Evolutionary conservation across 768 basidiomycete genomes (phyloP).

Genomic region (Suillus tomentosus): DNA sequence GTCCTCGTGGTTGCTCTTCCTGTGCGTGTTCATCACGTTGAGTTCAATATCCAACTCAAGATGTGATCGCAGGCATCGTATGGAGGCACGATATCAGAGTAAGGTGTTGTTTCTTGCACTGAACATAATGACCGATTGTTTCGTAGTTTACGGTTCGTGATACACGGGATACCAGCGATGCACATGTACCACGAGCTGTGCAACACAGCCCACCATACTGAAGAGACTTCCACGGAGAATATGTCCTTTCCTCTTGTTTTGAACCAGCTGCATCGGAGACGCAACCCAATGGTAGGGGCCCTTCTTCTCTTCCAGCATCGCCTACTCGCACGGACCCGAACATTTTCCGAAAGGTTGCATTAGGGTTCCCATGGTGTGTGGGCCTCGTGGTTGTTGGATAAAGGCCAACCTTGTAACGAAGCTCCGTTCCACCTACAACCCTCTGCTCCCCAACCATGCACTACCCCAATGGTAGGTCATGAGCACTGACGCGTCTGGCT

Average conservation of each 20-base stretch:
- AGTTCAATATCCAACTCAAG: neutral
- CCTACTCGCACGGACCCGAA: too few relatives aligned
- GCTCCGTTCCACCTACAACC: too few relatives aligned
- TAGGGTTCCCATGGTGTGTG: too few relatives aligned
- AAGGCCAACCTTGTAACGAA: too few relatives aligned
- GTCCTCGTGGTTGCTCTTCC: neutral
- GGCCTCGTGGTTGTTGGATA: too few relatives aligned
- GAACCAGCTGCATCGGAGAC: neutral
- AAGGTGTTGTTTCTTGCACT: neutral
- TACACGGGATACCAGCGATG: neutral
- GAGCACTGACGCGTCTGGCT: too few relatives aligned
- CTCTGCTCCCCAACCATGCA: too few relatives aligned
- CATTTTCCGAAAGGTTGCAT: too few relatives aligned
- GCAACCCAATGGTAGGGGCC: neutral
- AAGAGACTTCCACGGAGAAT: neutral
- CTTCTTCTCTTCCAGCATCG: slow-evolving; percentile 15
- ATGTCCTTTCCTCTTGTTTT: neutral
- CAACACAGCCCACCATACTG: neutral
- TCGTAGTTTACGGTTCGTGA: neutral
- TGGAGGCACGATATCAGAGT: neutral
- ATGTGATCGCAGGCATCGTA: neutral
- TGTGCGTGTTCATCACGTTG: neutral
- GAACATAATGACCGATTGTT: neutral
- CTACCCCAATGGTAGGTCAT: too few relatives aligned
- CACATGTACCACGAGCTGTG: neutral